Evolutionary conservation across 2,329 filamentous ascomycete genomes (phyloP), one percentile per base, ranked within the genome.

Genomic region (Epichloe bromicola): DNA sequence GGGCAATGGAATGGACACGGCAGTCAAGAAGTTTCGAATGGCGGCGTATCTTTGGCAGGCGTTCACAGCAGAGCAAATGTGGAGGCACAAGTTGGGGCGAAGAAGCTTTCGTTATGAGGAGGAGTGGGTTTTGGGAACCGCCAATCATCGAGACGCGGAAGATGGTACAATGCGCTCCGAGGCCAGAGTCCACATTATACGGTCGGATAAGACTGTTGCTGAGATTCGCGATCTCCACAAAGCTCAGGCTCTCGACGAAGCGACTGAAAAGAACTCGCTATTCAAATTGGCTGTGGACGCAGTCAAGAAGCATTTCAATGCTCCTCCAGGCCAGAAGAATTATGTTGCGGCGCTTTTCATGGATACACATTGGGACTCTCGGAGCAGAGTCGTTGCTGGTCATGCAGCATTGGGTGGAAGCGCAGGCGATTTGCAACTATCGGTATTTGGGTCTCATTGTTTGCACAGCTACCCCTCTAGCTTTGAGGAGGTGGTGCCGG

Each of bases 1-100:
- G 72, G 90, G 88, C 17, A 95, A 95, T 65, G 78, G 77, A 1
- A 64, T 97, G 37, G 83, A 90, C 11, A 81, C 80, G 7, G 93
- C 93, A 0, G 76, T 95, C 48, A 81, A 80, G 60, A 98, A 98
- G 65, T 96, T 93, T 64, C 81, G 90, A 56, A 96, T 95, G 86
- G 85, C 89, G 17, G 91, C 88, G 23, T 96, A 97, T 64, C 74
- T 97, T 14, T 97, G 93, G 90, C 93, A 98, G 65, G 88, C 90
- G 7, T 97, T 95, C 61, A 97, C 91, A 0, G 88, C 88, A 6
- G 93, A 98, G 65, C 90, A 97, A 65, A 97, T 97, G 91, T 85
- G 81, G 65, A 83, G 88, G 55, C 86, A 95, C 64, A 86, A 85
- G 54, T 80, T 97, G 58, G 89, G 90, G 10, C 79, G 91, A 53